Conservation (phyloP, 2,329 filamentous ascomycete genomes). For the Drechslerella coelobrocha region DNA sequence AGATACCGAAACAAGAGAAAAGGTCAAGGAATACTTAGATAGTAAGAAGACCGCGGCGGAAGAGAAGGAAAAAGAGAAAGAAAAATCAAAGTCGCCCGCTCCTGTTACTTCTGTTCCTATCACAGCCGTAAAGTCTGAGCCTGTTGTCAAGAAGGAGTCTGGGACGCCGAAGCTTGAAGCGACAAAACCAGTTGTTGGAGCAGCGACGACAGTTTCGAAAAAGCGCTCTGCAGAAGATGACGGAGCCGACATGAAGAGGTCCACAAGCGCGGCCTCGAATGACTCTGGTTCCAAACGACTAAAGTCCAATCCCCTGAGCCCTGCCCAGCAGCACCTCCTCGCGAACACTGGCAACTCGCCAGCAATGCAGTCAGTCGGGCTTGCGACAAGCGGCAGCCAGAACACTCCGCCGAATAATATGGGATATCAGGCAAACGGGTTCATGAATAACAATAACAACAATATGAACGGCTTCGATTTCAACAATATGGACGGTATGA, state of each 20-base stretch:
- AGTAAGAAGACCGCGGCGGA: conserved; percentile 62
- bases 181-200: conserved; percentile 51
- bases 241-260: conserved; percentile 60
- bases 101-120: conserved; percentile 37
- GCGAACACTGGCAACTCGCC: conserved; percentile 48
- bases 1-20: conserved; percentile 78
- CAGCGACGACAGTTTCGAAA: conserved; percentile 63
- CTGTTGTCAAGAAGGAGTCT: conserved; percentile 39
- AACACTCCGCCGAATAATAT: conserved; percentile 39
- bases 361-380: conserved; percentile 45
- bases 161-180: conserved; percentile 54
- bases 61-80: conserved; percentile 59
- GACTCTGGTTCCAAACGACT: conserved; percentile 53
- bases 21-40: conserved; percentile 76
- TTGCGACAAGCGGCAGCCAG: conserved; percentile 22
- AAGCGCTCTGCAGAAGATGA: conserved; percentile 84
- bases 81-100: conserved; percentile 54
- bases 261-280: conserved; percentile 51
- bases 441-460: conserved; percentile 32
- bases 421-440: conserved; percentile 55
- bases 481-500: conserved; percentile 50
- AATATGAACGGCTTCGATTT: conserved; percentile 52
- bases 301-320: conserved; percentile 58
- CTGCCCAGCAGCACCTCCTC: conserved; percentile 53
- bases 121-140: conserved; percentile 36